A percentile compares a stretch with the other conserved stretches of the same genome.
phyloP scores from a whole-genome alignment of 768 basidiomycete species.

The Rhodosporidiobolus odoratus region DNA sequence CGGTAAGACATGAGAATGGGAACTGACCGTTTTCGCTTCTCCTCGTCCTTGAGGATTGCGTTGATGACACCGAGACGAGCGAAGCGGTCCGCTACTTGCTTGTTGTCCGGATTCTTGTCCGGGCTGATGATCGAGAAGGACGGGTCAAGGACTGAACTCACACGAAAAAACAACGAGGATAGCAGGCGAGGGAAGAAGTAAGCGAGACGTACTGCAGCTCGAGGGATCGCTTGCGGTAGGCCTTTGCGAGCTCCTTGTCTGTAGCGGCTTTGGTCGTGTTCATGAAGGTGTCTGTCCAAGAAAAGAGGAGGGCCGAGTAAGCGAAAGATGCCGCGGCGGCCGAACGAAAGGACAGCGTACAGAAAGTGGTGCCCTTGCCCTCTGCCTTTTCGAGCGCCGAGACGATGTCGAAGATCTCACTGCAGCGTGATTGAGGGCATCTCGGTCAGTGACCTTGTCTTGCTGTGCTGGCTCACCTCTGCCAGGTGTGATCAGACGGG shows the following conservation, averaged over 20 bases:
- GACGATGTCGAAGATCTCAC: constrained; percentile 43
- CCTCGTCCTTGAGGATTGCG: constrained; percentile 69
- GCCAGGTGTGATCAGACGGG: too few species aligned
- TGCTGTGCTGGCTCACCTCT: too few species aligned
- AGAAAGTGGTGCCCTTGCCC: constrained; percentile 90
- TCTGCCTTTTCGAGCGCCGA: constrained; percentile 40
- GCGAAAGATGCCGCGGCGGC: neutral
- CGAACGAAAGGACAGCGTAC: neutral
- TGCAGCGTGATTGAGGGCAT: neutral
- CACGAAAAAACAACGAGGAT: neutral
- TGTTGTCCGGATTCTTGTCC: constrained; percentile 86
- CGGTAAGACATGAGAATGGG: too few species aligned
- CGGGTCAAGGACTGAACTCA: too few species aligned
- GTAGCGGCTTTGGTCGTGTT: constrained; percentile 70
- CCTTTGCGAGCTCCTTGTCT: constrained; percentile 71
- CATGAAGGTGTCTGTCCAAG: constrained; percentile 69
- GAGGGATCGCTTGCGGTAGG: constrained; percentile 87
- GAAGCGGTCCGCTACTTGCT: constrained; percentile 69
- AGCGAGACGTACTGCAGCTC: constrained; percentile 67
- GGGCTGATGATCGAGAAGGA: constrained; percentile 70
- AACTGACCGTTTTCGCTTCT: constrained; percentile 44
- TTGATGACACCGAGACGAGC: constrained; percentile 82
- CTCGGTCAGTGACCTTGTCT: too few species aligned
- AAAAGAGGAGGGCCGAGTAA: neutral
- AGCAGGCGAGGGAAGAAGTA: constrained; percentile 2